Base-by-base conservation (phyloP, 2,329 filamentous ascomycete genomes). In the Fusarium pseudocircinatum region DNA sequence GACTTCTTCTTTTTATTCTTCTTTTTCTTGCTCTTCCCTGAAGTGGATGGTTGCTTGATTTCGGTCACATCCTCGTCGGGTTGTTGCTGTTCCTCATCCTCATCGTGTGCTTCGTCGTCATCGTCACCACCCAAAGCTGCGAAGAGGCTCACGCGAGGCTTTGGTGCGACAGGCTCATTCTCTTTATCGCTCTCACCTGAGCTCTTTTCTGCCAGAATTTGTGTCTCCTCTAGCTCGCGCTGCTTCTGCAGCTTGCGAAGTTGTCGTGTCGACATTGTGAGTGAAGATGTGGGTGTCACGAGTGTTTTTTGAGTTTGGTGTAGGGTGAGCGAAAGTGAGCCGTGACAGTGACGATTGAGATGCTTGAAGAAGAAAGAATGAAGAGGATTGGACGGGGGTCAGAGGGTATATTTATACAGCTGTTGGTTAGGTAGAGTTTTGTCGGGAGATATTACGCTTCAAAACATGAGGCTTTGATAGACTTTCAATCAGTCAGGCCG, bases 201-300 rank as follows among this genome's bases (percentile, higher is more conserved):
- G 18, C 78, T 70, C 13, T 72, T 59, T 7, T 58, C 67, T 2
- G 36, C 37, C 7, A 58, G 37, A 14, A 72, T 60, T 13, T 75
- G 77, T 1, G 73, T 68, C 50, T 78, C 72, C 53, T 84, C 82
- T 22, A 86, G 79, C 75, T 87, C 85, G 53, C 83, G 82, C 79
- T 87, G 85, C 78, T 87, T 84, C 64, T 86, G 86, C 40, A 88
- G 81, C 79, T 86, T 88, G 50, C 86, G 85, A 47, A 88, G 78
- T 72, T 88, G 87, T 52, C 87, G 81, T 63, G 81, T 87, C 26
- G 87, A 88, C 87, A 88, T 88, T 43, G 34, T 79, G 73, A 63
- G n/a, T 46, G 30, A 20, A 24, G 37, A 28, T 28, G 24, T 39
- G 49, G 22, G 34, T 24, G 20, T 47, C 9, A 47, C 13, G 24